Evolutionary conservation across 2,329 filamentous ascomycete species (phyloP).

Genomic region (Trichoderma breve): DNA sequence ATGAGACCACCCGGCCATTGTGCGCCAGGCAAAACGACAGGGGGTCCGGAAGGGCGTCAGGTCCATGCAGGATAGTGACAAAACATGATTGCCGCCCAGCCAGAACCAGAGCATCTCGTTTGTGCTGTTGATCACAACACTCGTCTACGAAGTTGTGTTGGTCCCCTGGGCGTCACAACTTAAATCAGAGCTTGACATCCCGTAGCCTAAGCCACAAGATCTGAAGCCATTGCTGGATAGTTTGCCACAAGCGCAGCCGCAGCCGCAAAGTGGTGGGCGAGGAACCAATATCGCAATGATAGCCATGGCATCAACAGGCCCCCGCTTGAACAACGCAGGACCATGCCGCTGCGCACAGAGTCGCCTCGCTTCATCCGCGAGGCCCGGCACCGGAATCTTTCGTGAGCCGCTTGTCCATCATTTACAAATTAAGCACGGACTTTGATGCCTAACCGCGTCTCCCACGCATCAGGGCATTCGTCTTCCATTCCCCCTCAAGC

Average conservation of each 20-base stretch:
- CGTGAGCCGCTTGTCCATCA: not conserved
- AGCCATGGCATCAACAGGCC: not conserved
- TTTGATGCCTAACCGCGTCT: constrained; percentile 4
- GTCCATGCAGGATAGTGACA: not conserved
- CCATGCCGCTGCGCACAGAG: not conserved
- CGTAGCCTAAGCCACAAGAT: constrained; percentile 11
- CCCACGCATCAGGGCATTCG: not conserved
- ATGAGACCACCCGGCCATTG: not conserved
- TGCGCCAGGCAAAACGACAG: not conserved
- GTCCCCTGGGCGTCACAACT: not conserved
- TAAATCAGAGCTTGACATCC: not conserved
- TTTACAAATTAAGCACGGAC: not conserved
- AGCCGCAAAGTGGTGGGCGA: not conserved
- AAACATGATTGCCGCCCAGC: not conserved
- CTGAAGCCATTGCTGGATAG: not conserved
- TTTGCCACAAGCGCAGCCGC: constrained; percentile 10
- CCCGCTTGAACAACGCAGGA: not conserved
- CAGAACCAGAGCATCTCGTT: not conserved
- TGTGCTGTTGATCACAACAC: not conserved
- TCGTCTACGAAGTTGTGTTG: not conserved
- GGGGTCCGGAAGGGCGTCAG: constrained; percentile 10
- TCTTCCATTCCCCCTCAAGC: not conserved
- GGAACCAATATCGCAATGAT: not conserved
- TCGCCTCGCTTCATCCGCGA: not conserved
- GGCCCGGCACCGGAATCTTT: not conserved